Evolutionary conservation across 345 rosid genomes (phyloP), one percentile per base, ranked within the genome.

Genomic region (Eutrema heterophyllum): DNA sequence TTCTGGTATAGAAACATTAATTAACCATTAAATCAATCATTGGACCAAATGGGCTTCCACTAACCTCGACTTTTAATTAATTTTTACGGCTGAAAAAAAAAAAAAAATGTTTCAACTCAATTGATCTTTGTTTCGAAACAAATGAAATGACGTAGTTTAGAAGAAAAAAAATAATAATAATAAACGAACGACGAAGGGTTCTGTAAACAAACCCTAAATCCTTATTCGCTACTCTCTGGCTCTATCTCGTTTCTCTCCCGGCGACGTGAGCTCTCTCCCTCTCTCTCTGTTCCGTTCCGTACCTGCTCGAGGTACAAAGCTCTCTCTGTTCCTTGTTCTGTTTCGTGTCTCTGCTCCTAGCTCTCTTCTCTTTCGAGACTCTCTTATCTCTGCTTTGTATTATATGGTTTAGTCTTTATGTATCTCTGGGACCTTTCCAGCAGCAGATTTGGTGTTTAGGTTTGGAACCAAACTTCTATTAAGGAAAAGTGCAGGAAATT

Each of bases 381-480:
- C 46, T 48, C 40, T 38, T 36, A n/a, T 24, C 66, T n/a, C 74
- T 46, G 66, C 11, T 70, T 57, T 35, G 38, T 60, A 60, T 49
- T 38, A 6, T 36, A 36, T 35, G 67, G 40, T 29, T 52, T 52
- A 21, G 36, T 51, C 70, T 66, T 12, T 49, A 49, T 35, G 18
- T 36, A 45, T 32, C 6, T 32, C 38, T 46, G 44, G 32, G 32
- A 69, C 64, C 53, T 55, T 15, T 12, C 14, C 43, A 15, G 0
- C 54, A 68, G 4, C 33, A 16, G 14, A 49, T 21, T 65, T 64
- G 46, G 13, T 50, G 26, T 66, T 66, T 50, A 24, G 10, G 33
- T 36, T 14, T 24, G 58, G 33, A 64, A 64, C 56, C 12, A 21
- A 48, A 64, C 30, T 30, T 64, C 15, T 32, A 54, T 45, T 64